Percentiles rank a stretch among this genome's conserved stretches.
Evolutionary conservation across 371 early-diverging fungal genomes (phyloP).

Genomic region (Basidiobolus meristosporus): DNA sequence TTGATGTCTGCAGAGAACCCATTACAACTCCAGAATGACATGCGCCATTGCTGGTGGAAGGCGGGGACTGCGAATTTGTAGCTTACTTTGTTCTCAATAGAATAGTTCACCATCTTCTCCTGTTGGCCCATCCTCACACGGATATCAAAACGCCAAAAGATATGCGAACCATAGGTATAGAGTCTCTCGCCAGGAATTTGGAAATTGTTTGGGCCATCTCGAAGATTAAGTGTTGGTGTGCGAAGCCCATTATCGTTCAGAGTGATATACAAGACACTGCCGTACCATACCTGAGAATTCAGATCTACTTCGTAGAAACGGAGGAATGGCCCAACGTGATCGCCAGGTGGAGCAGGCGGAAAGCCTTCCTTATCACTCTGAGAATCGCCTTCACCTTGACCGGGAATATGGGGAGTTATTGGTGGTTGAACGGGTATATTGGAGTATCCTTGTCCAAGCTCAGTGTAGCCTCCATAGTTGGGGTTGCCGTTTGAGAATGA

Average conservation of each 20-base stretch:
- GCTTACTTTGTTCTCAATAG: neutral
- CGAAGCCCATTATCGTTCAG: neutral
- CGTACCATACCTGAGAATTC: neutral
- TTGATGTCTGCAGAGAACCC: constrained; percentile 38
- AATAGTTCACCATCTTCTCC: neutral
- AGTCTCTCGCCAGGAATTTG: neutral
- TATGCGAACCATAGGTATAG: neutral
- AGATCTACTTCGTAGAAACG: neutral
- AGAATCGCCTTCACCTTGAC: no score
- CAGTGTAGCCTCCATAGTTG: no score
- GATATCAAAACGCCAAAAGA: constrained; percentile 1
- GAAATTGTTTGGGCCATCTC: neutral
- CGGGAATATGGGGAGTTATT: no score
- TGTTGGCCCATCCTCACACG: neutral
- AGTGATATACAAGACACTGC: neutral
- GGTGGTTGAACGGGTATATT: no score
- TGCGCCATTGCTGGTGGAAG: constrained; percentile 20
- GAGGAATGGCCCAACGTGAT: constrained; percentile 1
- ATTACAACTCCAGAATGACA: constrained; percentile 43
- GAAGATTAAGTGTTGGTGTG: neutral
- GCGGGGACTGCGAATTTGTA: constrained; percentile 15
- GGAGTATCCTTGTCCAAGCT: no score
- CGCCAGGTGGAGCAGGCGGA: no score
- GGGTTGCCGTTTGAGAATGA: no score
- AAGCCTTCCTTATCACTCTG: no score